phyloP scores from a whole-genome alignment of 176 grass and related monocot genomes.

The Paspalum notatum region DNA sequence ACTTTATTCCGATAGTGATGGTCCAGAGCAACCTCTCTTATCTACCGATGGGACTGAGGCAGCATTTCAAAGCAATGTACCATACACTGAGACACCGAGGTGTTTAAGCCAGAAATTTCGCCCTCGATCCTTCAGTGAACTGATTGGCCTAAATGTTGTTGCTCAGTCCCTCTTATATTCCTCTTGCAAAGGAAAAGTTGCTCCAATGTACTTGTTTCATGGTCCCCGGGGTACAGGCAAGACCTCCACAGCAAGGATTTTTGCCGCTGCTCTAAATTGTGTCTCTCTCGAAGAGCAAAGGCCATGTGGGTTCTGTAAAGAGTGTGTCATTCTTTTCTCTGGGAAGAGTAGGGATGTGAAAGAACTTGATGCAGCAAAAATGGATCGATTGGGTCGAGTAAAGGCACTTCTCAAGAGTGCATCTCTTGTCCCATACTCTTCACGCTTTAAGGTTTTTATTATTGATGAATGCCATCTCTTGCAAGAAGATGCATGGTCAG shows the following conservation, averaged over 20 bases:
- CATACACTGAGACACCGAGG: constrained; percentile 69
- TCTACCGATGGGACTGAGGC: constrained; percentile 64
- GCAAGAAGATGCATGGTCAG: constrained; percentile 82
- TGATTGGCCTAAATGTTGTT: constrained; percentile 86
- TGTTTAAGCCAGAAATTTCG: constrained; percentile 97
- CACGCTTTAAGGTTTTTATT: constrained; percentile 89
- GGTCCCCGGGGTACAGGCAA: constrained; percentile 91
- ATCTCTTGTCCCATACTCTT: constrained; percentile 77
- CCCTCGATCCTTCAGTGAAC: constrained; percentile 84
- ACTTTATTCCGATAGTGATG: constrained; percentile 86
- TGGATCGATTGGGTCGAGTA: constrained; percentile 71
- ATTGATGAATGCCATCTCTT: constrained; percentile 92
- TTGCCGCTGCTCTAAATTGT: constrained; percentile 92
- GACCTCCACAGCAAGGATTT: constrained; percentile 82
- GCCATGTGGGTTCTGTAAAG: constrained; percentile 89
- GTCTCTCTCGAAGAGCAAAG: constrained; percentile 85
- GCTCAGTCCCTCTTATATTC: constrained; percentile 87
- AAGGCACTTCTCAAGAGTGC: constrained; percentile 83
- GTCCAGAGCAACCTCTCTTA: constrained; percentile 78
- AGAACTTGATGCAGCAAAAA: constrained; percentile 84
- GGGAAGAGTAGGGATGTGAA: constrained; percentile 89
- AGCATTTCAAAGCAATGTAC: constrained; percentile 54
- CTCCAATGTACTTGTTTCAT: constrained; percentile 95
- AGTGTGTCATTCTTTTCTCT: constrained; percentile 85
- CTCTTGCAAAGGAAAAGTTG: constrained; percentile 84